phyloP scores from a whole-genome alignment of 208 protist genomes.

The Leishmania martiniquensis region DNA sequence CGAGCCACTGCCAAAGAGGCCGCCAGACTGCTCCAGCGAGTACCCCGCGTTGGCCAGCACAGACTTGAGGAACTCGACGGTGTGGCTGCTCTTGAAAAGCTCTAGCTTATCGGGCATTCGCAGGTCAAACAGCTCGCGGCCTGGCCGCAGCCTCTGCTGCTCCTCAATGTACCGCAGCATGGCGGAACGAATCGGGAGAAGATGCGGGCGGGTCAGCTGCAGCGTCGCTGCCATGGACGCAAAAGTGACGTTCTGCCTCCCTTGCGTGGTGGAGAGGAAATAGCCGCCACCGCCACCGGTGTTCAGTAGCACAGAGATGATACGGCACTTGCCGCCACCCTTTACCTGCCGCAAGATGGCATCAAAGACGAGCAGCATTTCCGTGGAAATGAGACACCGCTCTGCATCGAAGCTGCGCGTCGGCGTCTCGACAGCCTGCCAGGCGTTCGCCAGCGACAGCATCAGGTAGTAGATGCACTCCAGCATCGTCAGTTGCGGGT shows the following conservation, averaged over 20 bases:
- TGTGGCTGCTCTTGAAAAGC: slow-evolving; percentile 63
- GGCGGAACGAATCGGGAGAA: slow-evolving; percentile 48
- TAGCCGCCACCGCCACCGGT: slow-evolving; percentile 49
- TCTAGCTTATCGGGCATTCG: slow-evolving; percentile 82
- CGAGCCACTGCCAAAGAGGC: slow-evolving; percentile 20
- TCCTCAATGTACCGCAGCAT: slow-evolving; percentile 66
- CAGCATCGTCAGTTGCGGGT: slow-evolving; percentile 50
- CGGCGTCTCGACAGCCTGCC: slow-evolving; percentile 83
- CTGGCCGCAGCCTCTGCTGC: slow-evolving; percentile 20
- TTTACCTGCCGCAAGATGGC: slow-evolving; percentile 41
- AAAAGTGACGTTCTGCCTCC: slow-evolving; percentile 47
- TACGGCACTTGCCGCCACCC: slow-evolving; percentile 26
- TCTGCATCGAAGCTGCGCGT: slow-evolving; percentile 69
- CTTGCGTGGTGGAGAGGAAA: slow-evolving; percentile 69
- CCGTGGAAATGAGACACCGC: slow-evolving; percentile 61
- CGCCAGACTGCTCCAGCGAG: slow-evolving; percentile 50
- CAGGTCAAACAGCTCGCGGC: slow-evolving; percentile 70
- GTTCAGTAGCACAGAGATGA: slow-evolving; percentile 49
- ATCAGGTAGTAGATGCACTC: slow-evolving; percentile 54
- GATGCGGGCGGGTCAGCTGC: slow-evolving; percentile 61
- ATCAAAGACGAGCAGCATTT: slow-evolving; percentile 79
- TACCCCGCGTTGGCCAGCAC: slow-evolving; percentile 65
- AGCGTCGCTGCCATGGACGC: slow-evolving; percentile 44
- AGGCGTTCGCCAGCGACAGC: slow-evolving; percentile 69
- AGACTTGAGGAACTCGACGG: slow-evolving; percentile 59